These are phyloP conservation scores for Epipyxis sp. DNA, from an alignment of 108 stramenopile genomes.

Conservation along the genomic window DNA sequence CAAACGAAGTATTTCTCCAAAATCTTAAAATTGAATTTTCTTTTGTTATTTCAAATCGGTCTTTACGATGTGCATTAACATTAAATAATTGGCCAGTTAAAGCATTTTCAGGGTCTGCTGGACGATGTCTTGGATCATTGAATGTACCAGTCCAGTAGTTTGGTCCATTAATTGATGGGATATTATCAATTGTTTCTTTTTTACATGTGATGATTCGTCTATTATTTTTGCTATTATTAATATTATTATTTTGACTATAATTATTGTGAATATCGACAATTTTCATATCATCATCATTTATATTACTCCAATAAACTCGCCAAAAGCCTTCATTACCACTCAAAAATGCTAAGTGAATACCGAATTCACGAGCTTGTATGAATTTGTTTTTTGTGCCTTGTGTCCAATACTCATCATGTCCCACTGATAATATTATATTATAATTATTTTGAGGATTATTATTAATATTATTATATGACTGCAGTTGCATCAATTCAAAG, in stretches of 20 bases:
- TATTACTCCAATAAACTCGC: slow-evolving; percentile 14
- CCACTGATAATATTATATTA: background rate
- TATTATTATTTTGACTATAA: background rate
- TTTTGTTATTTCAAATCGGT: background rate
- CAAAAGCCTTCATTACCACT: slow-evolving; percentile 33
- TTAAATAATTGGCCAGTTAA: background rate
- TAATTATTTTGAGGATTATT: background rate
- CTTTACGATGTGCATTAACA: slow-evolving; percentile 19
- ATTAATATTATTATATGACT: too few species aligned
- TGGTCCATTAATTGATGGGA: background rate
- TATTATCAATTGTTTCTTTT: background rate
- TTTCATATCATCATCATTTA: background rate
- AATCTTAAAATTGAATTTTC: background rate
- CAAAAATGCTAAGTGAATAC: slow-evolving; percentile 9
- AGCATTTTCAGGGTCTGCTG: background rate
- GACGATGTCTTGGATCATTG: background rate
- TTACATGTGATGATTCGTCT: background rate
- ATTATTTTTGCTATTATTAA: background rate
- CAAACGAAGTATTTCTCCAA: slow-evolving; percentile 5
- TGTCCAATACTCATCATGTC: slow-evolving; percentile 36
- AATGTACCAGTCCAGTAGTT: slow-evolving; percentile 30
- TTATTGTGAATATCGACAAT: background rate
- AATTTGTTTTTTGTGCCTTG: background rate
- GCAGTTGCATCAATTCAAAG: too few species aligned
- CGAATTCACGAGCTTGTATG: background rate